phyloP scores from a whole-genome alignment of 163 green algal genomes.

The Coccomyxa subellipsoidea region DNA sequence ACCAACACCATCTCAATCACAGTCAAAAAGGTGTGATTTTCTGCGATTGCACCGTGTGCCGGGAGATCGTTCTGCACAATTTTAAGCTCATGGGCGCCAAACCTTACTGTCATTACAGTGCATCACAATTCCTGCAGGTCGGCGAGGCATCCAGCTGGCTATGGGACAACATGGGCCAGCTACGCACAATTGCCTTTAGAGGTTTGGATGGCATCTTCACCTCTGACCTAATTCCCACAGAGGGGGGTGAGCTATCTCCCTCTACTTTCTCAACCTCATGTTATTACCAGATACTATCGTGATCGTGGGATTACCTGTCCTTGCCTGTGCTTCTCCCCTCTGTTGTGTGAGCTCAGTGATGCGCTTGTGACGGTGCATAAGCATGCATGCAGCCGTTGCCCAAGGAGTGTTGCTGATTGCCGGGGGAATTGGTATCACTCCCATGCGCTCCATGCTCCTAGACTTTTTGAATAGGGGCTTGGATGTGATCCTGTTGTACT shows the following conservation, averaged over 20 bases:
- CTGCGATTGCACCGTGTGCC: no score
- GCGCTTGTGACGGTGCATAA: no score
- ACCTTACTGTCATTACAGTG: no score
- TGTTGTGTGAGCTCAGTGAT: no score
- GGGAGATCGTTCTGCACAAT: no score
- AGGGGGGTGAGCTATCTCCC: background rate
- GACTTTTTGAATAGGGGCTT: slow-evolving; percentile 4
- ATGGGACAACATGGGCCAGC: slow-evolving; percentile 12
- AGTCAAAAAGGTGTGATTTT: background rate
- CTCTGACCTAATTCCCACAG: background rate
- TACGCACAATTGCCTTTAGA: slow-evolving; percentile 11
- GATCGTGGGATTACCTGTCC: no score
- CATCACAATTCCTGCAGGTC: no score
- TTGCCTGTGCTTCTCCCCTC: no score
- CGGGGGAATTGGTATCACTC: slow-evolving; percentile 32
- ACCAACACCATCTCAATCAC: slow-evolving; percentile 7
- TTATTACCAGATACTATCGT: no score
- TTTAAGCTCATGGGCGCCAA: no score
- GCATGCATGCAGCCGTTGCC: background rate
- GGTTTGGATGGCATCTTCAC: slow-evolving; percentile 23
- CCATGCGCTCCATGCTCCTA: slow-evolving; percentile 31
- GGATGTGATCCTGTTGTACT: background rate
- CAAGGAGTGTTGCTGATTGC: slow-evolving; percentile 19
- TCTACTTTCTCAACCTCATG: background rate
- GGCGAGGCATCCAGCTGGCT: slow-evolving; percentile 20